Evolutionary conservation across 148 eudicot species (phyloP), one percentile per base, ranked within the genome.

Genomic region (Chenopodium album): DNA sequence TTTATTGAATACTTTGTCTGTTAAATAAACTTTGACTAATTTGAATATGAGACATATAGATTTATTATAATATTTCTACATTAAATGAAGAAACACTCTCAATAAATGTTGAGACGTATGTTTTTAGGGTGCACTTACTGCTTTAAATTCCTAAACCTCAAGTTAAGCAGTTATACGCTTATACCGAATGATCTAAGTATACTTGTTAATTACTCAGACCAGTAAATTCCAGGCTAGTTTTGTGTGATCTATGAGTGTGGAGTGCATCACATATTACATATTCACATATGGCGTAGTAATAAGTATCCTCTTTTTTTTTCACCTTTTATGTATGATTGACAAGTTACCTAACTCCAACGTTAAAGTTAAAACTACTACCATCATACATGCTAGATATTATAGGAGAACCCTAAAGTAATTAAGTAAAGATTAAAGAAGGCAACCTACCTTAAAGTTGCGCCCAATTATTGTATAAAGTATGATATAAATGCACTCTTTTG

Each of bases 291-390:
- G 17, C 4, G 5, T 16, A 70, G 73, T 20, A 71, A 28, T 41
- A 79, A 34, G 13, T 11, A 16, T 26, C n/a, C 2, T 23, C 9
- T 22, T 23, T 44, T 16, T 78, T 72, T 32, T 64, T 23, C 13
- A 52, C 72, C 56, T 52, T 78, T 66, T 47, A 20, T 41, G 60
- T 74, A 70, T 79, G 85, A 83, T 83, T 79, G 82, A 84, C 82
- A 56, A 84, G 62, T 76, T 67, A 84, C 82, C 86, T 79, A 84
- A 75, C 75, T 32, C 77, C 77, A 78, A 77, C 62, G 44, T 69
- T 59, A 79, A 79, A 84, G 82, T 37, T 79, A 75, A 79, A 84
- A 84, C 83, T 84, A 76, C 76, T 70, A 20, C 82, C 64, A 80
- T 84, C 41, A 80, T 41, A 41, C 44, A 41, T 84, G 80, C 69